phyloP scores from a whole-genome alignment of 164 flowering plant genomes.

The Magnolia kwangsiensis region DNA sequence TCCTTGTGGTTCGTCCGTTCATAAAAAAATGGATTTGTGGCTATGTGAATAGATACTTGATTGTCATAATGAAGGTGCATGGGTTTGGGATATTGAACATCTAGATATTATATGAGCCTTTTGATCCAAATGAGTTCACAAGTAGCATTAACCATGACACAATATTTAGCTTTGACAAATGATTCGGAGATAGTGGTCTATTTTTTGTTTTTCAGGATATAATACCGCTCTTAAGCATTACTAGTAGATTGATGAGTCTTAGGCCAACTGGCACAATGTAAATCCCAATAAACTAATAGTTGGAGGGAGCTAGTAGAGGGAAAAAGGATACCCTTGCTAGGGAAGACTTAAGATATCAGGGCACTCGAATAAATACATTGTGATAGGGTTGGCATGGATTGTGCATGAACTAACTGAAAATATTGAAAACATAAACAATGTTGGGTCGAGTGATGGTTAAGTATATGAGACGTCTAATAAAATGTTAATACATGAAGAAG shows the following conservation, averaged over 20 bases:
- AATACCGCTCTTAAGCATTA: not conserved
- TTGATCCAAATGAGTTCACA: not conserved
- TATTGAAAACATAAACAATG: no score
- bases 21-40: not conserved
- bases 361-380: no score
- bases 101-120: not conserved
- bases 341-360: no score
- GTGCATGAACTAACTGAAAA: no score
- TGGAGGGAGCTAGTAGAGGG: no score
- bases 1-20: no score
- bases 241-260: no score
- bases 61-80: not conserved
- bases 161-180: not conserved
- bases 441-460: no score
- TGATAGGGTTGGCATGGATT: not conserved
- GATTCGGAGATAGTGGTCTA: not conserved
- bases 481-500: no score
- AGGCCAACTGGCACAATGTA: not conserved
- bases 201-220: not conserved
- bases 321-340: no score
- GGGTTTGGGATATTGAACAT: not conserved
- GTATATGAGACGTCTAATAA: no score
- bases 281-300: constrained; percentile 19
- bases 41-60: not conserved
- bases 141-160: not conserved